Conservation (phyloP, 176 grass and related monocot species). For the Rhynchospora breviuscula region DNA sequence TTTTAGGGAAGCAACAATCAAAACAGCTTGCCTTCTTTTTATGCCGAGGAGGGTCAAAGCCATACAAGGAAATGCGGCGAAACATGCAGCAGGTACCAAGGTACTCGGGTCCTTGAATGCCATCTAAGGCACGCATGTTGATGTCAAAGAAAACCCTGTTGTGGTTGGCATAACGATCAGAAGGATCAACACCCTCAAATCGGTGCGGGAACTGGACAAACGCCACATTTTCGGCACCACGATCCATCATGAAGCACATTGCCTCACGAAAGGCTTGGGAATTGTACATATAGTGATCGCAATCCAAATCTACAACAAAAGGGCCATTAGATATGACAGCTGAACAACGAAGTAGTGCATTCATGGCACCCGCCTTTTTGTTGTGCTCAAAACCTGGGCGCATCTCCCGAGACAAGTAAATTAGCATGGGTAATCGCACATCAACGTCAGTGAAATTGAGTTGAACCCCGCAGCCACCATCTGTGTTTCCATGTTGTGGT, state of each 20-base stretch:
- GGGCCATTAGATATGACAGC: conserved; percentile 27
- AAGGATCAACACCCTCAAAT: conserved; percentile 24
- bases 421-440: conserved; percentile 16
- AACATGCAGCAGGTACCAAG: conserved; percentile 27
- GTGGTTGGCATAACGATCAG: conserved; percentile 25
- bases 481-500: conserved; percentile 18
- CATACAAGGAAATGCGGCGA: conserved; percentile 28
- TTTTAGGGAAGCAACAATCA: conserved; percentile 22
- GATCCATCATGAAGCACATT: conserved; percentile 27
- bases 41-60: conserved; percentile 20
- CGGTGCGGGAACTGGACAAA: conserved; percentile 27
- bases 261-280: conserved; percentile 22
- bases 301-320: conserved; percentile 27
- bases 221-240: conserved; percentile 13
- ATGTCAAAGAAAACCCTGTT: conserved; percentile 26
- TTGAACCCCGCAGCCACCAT: conserved; percentile 8
- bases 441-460: conserved; percentile 12
- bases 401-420: conserved; percentile 25
- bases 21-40: conserved; percentile 11
- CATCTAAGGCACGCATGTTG: conserved; percentile 20
- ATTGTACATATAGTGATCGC: conserved; percentile 27
- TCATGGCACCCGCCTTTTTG: conserved; percentile 28
- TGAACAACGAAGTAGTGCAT: conserved; percentile 20
- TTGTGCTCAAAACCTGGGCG: conserved; percentile 21
- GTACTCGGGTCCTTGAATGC: conserved; percentile 26